Base-by-base conservation (phyloP, 805 yeast species). In the Clavispora santaluciae region DNA sequence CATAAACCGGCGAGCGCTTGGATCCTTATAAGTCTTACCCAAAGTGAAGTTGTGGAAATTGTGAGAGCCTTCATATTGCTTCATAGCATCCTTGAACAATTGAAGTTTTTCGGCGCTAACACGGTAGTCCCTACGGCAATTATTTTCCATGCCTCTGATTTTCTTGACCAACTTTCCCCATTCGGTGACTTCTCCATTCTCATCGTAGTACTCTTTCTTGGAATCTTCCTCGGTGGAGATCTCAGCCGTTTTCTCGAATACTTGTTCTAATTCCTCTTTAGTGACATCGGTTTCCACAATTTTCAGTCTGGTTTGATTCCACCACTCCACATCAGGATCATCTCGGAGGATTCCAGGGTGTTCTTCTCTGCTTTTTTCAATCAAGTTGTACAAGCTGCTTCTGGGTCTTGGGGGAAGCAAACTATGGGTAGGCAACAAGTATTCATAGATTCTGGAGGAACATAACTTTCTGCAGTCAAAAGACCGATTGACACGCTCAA, bases 391-490 rank as follows among this genome's bases (percentile, higher is more conserved):
- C 45, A 93, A 68, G 8, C 76, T 69, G 22, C 89, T 73, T 31
- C 72, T 68, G 5, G 95, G 95, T 56, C 84, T 81, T n/a, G 99
- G 97, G 8, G 95, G 93, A 42, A 93, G 68, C 48, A 93, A 78
- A 1, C 95, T 79, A 60, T 88, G 90, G 0, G 95, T 86, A 31
- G 99, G 99, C 58, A 93, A 73, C 54, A 93, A 65, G 59, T 93
- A 93, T 67, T 93, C 99, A 61, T 93, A 93, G 46, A 95, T 75
- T 60, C 99, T 79, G n/a, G 96, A 88, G 3, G 93, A 83, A 68
- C 99, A 93, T 84, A 89, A 78, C 60, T 87, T 89, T 51, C 98
- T 76, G 64, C 97, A 89, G 61, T 93, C 98, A 62, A 93, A 93
- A 0, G 90, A 78, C 55, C 88, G 86, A 61, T 90, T 90, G 9